Evolutionary conservation across 2,329 filamentous ascomycete species (phyloP), one percentile per base, ranked within the genome.

Genomic region (Fusarium sterilihyphosum): DNA sequence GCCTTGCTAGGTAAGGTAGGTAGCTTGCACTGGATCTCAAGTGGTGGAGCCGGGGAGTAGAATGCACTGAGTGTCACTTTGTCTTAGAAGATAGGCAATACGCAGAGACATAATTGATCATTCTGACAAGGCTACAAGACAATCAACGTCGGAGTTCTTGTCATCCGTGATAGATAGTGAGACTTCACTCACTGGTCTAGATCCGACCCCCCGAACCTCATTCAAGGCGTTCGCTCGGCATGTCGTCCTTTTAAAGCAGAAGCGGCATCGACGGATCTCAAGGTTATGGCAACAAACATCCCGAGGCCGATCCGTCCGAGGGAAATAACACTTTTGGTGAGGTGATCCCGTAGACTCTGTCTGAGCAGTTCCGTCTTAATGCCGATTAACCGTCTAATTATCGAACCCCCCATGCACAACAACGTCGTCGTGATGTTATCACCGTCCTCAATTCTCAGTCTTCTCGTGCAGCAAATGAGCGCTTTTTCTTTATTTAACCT

Each of bases 131-230:
- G 50, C 38, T 65, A 16, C 37, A 52, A 65, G 66, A 69, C 65
- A 69, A 69, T 44, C 22, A 35, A 38, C n/a, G 31, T 20, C 50
- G 66, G 52, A 65, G 26, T 49, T 20, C 9, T 41, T 52, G 24
- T 31, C 22, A 38, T 44, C 59, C 57, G 66, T 53, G 22, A 38
- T 17, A 14, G 38, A 56, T 56, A 56, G 40, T 61, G 47, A 50
- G 33, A 67, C 65, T 26, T 37, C 44, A 46, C 60, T 73, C 60
- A 40, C 60, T 65, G 56, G 60, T 47, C 38, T 56, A 53, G 47
- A 56, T 14, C 71, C 66, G 71, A 73, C 57, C 60, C 71, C 71
- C 71, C 66, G 66, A 73, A 31, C 37, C 47, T 57, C 20, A 29
- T 33, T 44, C 37, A 31, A 40, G 41, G 57, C 20, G 18, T 44